Base-by-base conservation (phyloP, 768 basidiomycete genomes). In the Fomitopsis pulvina region DNA sequence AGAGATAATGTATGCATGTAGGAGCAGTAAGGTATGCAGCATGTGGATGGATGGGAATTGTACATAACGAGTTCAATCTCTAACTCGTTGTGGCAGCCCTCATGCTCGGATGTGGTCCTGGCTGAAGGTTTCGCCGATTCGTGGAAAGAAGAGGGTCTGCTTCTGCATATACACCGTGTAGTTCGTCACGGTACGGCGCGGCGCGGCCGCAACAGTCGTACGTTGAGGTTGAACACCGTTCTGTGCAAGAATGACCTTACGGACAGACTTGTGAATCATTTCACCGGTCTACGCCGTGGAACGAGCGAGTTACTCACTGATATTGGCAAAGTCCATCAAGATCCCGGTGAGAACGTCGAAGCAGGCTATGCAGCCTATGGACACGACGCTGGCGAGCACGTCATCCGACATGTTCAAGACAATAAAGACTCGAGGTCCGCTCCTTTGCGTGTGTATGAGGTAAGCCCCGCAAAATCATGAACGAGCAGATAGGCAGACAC, bases 291-390 rank as follows among this genome's bases (percentile, higher is more conserved):
- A 26, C n/a, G n/a, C n/a, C n/a, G n/a, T n/a, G 21, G 12, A 41
- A 46, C 10, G 5, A 46, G 5, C 18, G 21, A 11, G 11, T 20
- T 16, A 50, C 53, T 54, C 40, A 55, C 54, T 50, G 16, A 45
- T 25, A 34, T 20, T 49, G 22, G 44, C 42, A 29, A 55, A 51
- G 25, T 55, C 54, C 9, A 32, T 47, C 21, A 50, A 55, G 25
- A 52, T 34, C 12, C 54, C 54, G 8, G 42, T 29, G 14, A 24
- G 27, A 9, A 50, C 25, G 10, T 54, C 52, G 8, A 45, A 21
- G 28, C 34, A 47, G 21, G 42, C 41, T 6, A 45, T 18, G 28
- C 41, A 30, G 22, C 24, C 22, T 9, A 26, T 22, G 11, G 38
- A 47, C 9, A 45, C 21, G 41, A 41, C 39, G 14, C 27, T 44